phyloP scores from a whole-genome alignment of 306 rosid species.

The Castanea crenata region DNA sequence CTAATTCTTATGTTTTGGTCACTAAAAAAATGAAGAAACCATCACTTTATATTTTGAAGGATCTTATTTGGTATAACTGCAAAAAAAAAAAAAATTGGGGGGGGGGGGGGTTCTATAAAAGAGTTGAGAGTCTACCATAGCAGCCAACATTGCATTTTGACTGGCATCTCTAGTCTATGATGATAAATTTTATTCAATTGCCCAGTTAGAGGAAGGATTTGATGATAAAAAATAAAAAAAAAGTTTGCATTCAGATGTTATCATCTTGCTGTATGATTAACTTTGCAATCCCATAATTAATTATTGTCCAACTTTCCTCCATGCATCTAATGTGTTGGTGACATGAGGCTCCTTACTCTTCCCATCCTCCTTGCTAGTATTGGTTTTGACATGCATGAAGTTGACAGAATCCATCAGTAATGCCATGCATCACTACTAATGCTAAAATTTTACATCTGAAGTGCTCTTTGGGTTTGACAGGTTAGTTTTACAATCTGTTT shows the following conservation, averaged over 20 bases:
- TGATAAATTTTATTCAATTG: conserved; percentile 2
- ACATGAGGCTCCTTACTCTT: neutral
- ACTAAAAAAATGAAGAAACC: neutral
- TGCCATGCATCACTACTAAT: neutral
- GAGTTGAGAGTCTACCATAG: neutral
- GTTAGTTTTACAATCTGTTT: neutral
- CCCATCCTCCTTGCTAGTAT: neutral
- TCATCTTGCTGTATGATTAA: conserved; percentile 3
- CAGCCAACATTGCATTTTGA: neutral
- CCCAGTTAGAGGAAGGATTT: conserved; percentile 2
- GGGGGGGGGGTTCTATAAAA: neutral
- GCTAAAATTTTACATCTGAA: neutral
- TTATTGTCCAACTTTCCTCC: neutral
- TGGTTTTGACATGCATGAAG: neutral
- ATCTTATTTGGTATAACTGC: neutral
- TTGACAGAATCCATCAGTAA: neutral
- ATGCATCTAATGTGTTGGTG: neutral
- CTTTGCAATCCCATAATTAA: neutral
- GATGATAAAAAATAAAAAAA: neutral
- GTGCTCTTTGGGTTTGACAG: neutral
- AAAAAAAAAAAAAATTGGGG: no score
- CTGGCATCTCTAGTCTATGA: neutral
- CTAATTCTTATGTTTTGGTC: conserved; percentile 5
- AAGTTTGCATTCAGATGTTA: conserved; percentile 5
- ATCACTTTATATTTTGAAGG: neutral